Conservation (phyloP, 2,329 filamentous ascomycete species). For the Xenosphaeropsis pyriputrescens region DNA sequence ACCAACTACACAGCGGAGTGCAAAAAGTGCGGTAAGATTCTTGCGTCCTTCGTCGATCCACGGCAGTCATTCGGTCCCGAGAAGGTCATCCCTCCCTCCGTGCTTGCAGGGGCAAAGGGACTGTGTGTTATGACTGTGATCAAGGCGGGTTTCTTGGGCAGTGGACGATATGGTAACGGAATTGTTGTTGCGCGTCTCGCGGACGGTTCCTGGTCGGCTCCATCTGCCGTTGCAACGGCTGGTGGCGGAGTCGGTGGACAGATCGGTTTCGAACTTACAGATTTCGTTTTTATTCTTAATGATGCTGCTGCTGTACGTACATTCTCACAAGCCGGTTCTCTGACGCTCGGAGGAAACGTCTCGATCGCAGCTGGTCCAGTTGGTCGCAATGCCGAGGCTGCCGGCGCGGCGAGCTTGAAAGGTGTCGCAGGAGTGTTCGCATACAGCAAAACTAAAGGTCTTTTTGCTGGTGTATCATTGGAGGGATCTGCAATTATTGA, state of each 20-base stretch:
- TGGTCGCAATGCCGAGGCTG: constrained; percentile 88
- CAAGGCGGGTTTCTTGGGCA: constrained; percentile 77
- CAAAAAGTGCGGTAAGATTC: constrained; percentile 91
- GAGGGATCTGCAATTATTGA: constrained; percentile 91
- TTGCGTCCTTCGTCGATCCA: constrained; percentile 88
- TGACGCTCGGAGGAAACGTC: constrained; percentile 92
- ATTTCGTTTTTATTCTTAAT: constrained; percentile 98
- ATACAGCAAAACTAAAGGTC: constrained; percentile 94
- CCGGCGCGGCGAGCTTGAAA: constrained; percentile 80
- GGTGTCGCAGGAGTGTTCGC: constrained; percentile 87
- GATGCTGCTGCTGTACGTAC: constrained; percentile 79
- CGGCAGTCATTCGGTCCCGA: constrained; percentile 88
- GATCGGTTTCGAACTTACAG: constrained; percentile 76
- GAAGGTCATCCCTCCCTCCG: constrained; percentile 85
- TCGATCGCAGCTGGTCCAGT: constrained; percentile 89
- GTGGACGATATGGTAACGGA: constrained; percentile 67
- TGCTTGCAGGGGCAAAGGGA: constrained; percentile 86
- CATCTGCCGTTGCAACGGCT: constrained; percentile 65
- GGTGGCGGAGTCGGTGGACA: constrained; percentile 76
- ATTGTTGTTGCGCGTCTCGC: constrained; percentile 67
- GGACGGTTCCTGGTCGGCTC: constrained; percentile 69
- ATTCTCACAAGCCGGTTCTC: constrained; percentile 80
- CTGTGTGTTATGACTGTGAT: constrained; percentile 77
- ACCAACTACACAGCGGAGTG: constrained; percentile 60
- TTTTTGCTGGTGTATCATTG: constrained; percentile 90